Conservation (phyloP, 2,329 filamentous ascomycete genomes). For the Phialemoniopsis sp. region DNA sequence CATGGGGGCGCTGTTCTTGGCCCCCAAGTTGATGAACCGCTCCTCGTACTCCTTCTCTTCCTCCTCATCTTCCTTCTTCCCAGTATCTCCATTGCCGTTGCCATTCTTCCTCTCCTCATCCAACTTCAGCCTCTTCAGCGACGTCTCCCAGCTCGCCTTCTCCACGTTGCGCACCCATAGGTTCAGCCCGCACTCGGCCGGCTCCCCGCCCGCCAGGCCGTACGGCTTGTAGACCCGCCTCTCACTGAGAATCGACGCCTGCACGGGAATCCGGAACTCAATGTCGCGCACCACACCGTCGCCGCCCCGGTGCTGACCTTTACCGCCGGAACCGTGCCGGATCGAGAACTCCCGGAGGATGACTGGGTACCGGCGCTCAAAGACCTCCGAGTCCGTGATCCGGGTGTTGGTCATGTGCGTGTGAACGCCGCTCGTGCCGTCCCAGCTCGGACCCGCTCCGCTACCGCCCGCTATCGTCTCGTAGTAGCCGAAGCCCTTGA, state of each 20-base stretch:
- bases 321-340: conserved; percentile 57
- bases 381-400: conserved; percentile 76
- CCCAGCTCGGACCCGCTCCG: conserved; percentile 69
- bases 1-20: conserved; percentile 78
- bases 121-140: conserved; percentile 30
- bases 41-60: conserved; percentile 46
- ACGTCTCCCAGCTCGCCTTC: conserved; percentile 46
- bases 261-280: conserved; percentile 73
- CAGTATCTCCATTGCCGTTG: conserved; percentile 8
- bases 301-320: conserved; percentile 65
- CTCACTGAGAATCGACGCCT: conserved; percentile 76
- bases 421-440: conserved; percentile 73
- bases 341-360: conserved; percentile 67
- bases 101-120: conserved; percentile 12
- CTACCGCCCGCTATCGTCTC: conserved; percentile 79
- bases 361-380: conserved; percentile 73
- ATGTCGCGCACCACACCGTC: conserved; percentile 76
- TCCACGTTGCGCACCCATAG: conserved; percentile 77
- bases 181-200: conserved; percentile 76
- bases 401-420: conserved; percentile 85
- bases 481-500: conserved; percentile 80
- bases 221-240: conserved; percentile 74
- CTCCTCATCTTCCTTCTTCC: conserved; percentile 16
- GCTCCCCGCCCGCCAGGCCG: conserved; percentile 77
- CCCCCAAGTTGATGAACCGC: conserved; percentile 67